Percentiles rank a stretch among this genome's conserved stretches.
These are phyloP conservation scores for Coemansia reversa DNA, from an alignment of 192 early-diverging fungal species.

Conservation along the genomic window DNA sequence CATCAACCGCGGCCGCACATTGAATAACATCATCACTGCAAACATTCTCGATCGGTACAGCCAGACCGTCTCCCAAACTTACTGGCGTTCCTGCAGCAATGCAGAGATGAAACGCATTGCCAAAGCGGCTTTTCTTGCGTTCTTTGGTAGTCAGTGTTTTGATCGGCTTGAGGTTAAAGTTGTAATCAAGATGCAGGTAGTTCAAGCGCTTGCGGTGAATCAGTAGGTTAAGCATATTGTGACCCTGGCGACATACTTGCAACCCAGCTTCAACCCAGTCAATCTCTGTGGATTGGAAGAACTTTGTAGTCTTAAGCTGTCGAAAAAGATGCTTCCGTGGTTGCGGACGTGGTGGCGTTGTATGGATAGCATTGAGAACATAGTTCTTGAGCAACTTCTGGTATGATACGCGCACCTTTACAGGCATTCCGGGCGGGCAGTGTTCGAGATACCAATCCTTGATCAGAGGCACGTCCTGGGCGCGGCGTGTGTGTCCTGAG, in stretches of 20 bases:
- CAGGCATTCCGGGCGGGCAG: conserved; percentile 87
- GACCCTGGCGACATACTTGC: conserved; percentile 97
- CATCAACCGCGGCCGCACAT: conserved; percentile 10
- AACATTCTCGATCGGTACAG: conserved; percentile 49
- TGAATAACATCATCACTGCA: conserved; percentile 26
- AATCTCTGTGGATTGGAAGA: conserved; percentile 96
- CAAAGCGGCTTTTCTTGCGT: conserved; percentile 97
- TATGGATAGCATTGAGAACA: conserved; percentile 87
- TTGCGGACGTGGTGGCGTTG: conserved; percentile 80
- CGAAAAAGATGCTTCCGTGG: conserved; percentile 95
- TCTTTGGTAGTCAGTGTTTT: conserved; percentile 99
- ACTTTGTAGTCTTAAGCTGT: conserved; percentile 94
- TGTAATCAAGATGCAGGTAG: conserved; percentile 98
- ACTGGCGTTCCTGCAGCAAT: conserved; percentile 54
- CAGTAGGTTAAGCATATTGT: conserved; percentile 98
- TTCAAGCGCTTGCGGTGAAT: conserved; percentile 99
- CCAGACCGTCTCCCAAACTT: conserved; percentile 39
- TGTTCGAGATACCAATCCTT: conserved; percentile 99
- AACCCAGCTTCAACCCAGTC: conserved; percentile 99
- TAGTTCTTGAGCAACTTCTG: conserved; percentile 98
- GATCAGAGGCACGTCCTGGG: conserved; percentile 90
- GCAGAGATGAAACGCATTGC: conserved; percentile 94
- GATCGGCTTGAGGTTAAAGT: conserved; percentile 98
- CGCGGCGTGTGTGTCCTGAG: conserved; percentile 85
- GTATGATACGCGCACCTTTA: conserved; percentile 98